Conservation (phyloP, 1,284 basidiomycete genomes). For the Puccinia horiana region DNA sequence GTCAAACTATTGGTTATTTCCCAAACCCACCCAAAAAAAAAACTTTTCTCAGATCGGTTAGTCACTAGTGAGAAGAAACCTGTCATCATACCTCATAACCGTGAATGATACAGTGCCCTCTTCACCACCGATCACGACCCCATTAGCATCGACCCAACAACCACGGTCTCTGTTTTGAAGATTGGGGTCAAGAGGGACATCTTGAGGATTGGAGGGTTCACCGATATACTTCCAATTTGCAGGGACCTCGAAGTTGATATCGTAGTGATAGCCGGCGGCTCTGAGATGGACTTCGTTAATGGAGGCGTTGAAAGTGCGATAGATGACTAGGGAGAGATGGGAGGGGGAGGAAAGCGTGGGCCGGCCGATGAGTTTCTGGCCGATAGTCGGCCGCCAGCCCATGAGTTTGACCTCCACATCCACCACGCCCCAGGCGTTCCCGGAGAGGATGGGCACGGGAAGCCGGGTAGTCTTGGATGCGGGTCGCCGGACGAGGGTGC, state of each 20-base stretch:
- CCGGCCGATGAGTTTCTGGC: conserved; percentile 68
- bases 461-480: background rate
- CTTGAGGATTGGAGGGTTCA: background rate
- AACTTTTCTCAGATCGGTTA: background rate
- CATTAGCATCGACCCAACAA: conserved; percentile 42
- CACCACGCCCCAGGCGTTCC: conserved; percentile 19
- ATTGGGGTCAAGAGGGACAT: background rate
- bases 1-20: conserved; percentile 67
- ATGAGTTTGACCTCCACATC: conserved; percentile 33
- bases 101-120: conserved; percentile 36
- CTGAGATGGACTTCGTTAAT: conserved; percentile 92
- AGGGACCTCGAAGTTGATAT: conserved; percentile 68
- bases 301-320: conserved; percentile 93
- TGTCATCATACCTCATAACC: conserved; percentile 15
- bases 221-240: conserved; percentile 52
- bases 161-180: conserved; percentile 9
- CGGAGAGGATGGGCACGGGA: conserved; percentile 10
- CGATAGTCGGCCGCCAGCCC: conserved; percentile 47
- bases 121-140: conserved; percentile 21
- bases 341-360: conserved; percentile 89
- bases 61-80: background rate
- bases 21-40: background rate
- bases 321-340: conserved; percentile 86
- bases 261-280: conserved; percentile 76
- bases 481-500: background rate